A percentile compares a stretch with the other conserved stretches of the same genome.
Evolutionary conservation across 129 eudicot species (phyloP).

Genomic region (Ambrosia trifida): DNA sequence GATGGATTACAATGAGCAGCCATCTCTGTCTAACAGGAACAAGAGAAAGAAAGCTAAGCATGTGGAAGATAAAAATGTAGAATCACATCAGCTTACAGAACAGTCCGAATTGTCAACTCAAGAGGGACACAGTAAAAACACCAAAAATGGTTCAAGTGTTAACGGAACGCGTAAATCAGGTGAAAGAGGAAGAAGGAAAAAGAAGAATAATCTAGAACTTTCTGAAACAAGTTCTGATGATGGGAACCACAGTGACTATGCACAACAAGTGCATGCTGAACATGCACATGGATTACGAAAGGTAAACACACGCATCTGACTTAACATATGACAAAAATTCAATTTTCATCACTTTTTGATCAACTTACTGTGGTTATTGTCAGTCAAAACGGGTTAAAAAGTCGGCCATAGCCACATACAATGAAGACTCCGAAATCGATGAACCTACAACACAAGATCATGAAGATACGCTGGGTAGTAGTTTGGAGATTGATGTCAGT

Average conservation of each 20-base stretch:
- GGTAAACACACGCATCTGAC: constrained; percentile 38
- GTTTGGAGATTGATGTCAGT: constrained; percentile 5
- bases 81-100: constrained; percentile 29
- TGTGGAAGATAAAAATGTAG: constrained; percentile 22
- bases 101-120: constrained; percentile 15
- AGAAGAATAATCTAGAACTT: constrained; percentile 30
- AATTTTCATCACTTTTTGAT: constrained; percentile 13
- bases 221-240: constrained; percentile 49
- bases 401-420: constrained; percentile 40
- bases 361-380: constrained; percentile 23
- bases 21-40: constrained; percentile 33
- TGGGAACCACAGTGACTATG: constrained; percentile 31
- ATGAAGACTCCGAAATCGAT: constrained; percentile 40
- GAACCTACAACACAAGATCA: constrained; percentile 14
- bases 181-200: constrained; percentile 47
- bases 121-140: constrained; percentile 24
- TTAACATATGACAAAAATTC: not conserved
- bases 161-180: constrained; percentile 37
- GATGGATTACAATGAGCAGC: constrained; percentile 30
- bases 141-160: constrained; percentile 33
- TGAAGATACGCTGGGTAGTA: constrained; percentile 18
- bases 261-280: constrained; percentile 36
- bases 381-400: constrained; percentile 73
- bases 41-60: constrained; percentile 42
- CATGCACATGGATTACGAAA: constrained; percentile 45